Conservation (phyloP, 2,329 filamentous ascomycete species). For the Aspergillus sp. region DNA sequence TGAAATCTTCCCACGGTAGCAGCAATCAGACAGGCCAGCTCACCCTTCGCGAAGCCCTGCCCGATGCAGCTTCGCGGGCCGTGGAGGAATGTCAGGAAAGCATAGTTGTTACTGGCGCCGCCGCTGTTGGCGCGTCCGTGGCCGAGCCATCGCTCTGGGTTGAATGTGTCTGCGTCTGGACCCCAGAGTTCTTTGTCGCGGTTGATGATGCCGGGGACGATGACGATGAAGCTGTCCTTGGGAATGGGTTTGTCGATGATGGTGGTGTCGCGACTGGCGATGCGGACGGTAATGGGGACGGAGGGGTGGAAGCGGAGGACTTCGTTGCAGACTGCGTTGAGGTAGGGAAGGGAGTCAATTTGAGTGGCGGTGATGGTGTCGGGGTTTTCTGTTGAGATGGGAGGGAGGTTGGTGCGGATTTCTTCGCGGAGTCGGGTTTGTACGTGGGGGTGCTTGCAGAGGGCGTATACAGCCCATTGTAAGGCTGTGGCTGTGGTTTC, state of each 20-base stretch:
- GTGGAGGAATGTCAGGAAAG: conserved; percentile 77
- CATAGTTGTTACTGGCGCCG: conserved; percentile 70
- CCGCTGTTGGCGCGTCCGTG: conserved; percentile 54
- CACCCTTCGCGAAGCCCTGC: conserved; percentile 70
- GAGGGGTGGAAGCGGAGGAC: conserved; percentile 69
- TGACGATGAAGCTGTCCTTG: conserved; percentile 63
- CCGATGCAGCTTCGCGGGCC: conserved; percentile 85
- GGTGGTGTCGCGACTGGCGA: conserved; percentile 60
- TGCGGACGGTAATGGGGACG: conserved; percentile 65
- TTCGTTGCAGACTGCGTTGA: conserved; percentile 75
- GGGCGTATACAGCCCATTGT: conserved; percentile 69
- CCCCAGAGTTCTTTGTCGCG: conserved; percentile 69
- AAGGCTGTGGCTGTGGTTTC: conserved; percentile 73
- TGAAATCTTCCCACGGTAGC: conserved; percentile 70
- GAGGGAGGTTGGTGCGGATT: conserved; percentile 57
- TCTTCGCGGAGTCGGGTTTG: conserved; percentile 66
- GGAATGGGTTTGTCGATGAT: conserved; percentile 63
- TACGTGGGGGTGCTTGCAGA: conserved; percentile 61
- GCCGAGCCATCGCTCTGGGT: conserved; percentile 71
- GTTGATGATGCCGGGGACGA: conserved; percentile 66
- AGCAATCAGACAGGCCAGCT: conserved; percentile 80
- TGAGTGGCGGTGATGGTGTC: conserved; percentile 56
- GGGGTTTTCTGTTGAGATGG: conserved; percentile 53
- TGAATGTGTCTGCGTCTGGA: conserved; percentile 66
- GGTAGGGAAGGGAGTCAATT: conserved; percentile 70